Evolutionary conservation across 805 yeast genomes (phyloP).

Genomic region (Sporopachydermia quercuum): DNA sequence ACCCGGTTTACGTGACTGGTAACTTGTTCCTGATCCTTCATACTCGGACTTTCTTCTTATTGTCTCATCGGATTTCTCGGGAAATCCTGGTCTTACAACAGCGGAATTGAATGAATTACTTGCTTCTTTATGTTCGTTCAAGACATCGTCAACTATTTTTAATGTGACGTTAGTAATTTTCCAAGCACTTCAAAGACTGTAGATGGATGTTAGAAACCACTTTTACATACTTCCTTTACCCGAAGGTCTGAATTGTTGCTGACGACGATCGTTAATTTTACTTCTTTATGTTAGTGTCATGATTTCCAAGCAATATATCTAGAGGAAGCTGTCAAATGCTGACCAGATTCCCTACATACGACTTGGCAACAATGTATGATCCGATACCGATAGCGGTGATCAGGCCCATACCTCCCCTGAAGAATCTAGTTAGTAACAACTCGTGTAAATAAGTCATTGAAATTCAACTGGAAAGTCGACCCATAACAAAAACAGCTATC

Average conservation of each 20-base stretch:
- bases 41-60: slow-evolving; percentile 35
- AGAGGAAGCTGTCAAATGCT: too few species aligned
- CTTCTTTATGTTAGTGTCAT: slow-evolving; percentile 9
- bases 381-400: slow-evolving; percentile 16
- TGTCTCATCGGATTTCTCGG: slow-evolving; percentile 22
- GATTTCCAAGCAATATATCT: background rate
- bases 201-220: too few species aligned
- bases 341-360: slow-evolving; percentile 10
- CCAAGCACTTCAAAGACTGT: too few species aligned
- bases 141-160: slow-evolving; percentile 5
- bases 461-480: too few species aligned
- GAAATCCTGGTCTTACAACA: slow-evolving; percentile 40
- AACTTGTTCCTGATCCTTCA: slow-evolving; percentile 55
- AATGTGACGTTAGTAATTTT: background rate
- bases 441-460: too few species aligned
- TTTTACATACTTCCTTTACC: slow-evolving; percentile 11
- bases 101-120: slow-evolving; percentile 23
- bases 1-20: slow-evolving; percentile 40
- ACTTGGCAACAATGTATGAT: slow-evolving; percentile 16
- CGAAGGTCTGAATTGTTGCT: slow-evolving; percentile 20
- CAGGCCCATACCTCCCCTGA: slow-evolving; percentile 15
- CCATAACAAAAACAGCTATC: too few species aligned
- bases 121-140: slow-evolving; percentile 11
- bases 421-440: background rate
- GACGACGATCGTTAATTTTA: slow-evolving; percentile 21